Base-by-base conservation (phyloP, 495 filamentous ascomycete genomes). In the Durotheca rogersii region DNA sequence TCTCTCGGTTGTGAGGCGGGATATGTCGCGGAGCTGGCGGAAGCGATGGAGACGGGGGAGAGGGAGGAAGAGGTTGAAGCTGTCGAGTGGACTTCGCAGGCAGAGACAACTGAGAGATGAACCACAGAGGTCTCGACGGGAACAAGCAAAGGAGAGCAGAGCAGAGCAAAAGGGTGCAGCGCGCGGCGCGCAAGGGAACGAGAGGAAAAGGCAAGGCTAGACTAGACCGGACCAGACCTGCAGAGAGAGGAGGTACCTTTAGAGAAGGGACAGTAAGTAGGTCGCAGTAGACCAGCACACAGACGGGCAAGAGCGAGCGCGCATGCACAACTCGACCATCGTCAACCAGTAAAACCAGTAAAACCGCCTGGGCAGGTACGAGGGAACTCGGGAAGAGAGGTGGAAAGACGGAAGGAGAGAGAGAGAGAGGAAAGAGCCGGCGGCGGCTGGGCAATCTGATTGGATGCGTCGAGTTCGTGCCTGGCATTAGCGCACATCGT, bases 401-500 rank as follows among this genome's bases (percentile, higher is more conserved):
- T 29, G 19, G 15, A 18, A 30, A 20, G 14, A 33, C 15, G n/a
- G 25, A 19, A 34, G 32, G 27, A 25, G 20, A 40, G 37, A 40
- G 40, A 45, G 20, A 35, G 29, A 35, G 40, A 54, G 18, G 40
- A 41, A 53, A 48, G 44, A 16, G 35, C 35, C 21, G 45, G n/a
- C 11, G 34, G n/a, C n/a, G 16, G 4, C 33, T 32, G 36, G 30
- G 44, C 44, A 49, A 49, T 43, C 18, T 19, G 55, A 53, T 43
- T 48, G 44, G 27, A n/a, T n/a, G n/a, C n/a, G n/a, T n/a, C 35
- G 40, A 42, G 45, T 36, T 59, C 41, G 56, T 59, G 29, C 56
- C 50, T 59, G 50, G 50, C 56, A 59, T 54, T 54, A 59, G 56
- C 45, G 47, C 41, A 47, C 50, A 18, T 54, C 56, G 50, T 51